Evolutionary conservation across 2,329 filamentous ascomycete species (phyloP).

Genomic region (Penicillium sp.): DNA sequence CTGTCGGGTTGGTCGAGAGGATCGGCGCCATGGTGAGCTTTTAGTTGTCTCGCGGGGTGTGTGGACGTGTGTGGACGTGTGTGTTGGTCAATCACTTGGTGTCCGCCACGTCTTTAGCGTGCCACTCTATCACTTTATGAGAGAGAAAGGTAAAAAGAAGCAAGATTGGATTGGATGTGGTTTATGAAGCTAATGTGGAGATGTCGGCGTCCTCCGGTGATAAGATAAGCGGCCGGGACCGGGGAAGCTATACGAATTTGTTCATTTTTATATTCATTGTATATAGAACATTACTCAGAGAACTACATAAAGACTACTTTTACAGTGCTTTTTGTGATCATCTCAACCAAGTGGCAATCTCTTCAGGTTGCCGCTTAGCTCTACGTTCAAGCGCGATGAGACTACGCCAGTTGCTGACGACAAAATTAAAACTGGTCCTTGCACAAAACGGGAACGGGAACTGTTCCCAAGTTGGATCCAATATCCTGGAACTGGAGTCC

Average conservation of each 20-base stretch:
- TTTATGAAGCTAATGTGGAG: conserved; percentile 5
- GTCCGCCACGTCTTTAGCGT: neutral
- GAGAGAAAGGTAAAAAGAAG: neutral
- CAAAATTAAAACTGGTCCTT: neutral
- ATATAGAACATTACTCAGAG: neutral
- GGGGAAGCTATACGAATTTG: neutral
- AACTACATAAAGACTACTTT: too few relatives aligned
- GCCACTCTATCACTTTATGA: neutral
- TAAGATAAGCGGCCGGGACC: conserved; percentile 16
- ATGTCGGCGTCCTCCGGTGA: conserved; percentile 13
- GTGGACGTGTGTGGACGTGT: neutral
- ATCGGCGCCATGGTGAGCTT: conserved; percentile 30
- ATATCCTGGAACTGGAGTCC: neutral
- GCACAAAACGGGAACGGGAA: neutral
- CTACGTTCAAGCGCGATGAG: neutral
- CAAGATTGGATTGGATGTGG: neutral
- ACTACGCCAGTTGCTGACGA: neutral
- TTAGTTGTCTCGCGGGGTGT: neutral
- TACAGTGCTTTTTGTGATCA: neutral
- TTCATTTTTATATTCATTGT: neutral
- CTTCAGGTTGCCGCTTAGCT: neutral
- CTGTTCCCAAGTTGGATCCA: neutral
- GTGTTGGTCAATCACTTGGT: neutral
- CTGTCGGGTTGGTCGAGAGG: conserved; percentile 35
- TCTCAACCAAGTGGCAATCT: neutral